Evolutionary conservation across 1,284 basidiomycete species (phyloP), one percentile per base, ranked within the genome.

Genomic region (Puccinia coronata): DNA sequence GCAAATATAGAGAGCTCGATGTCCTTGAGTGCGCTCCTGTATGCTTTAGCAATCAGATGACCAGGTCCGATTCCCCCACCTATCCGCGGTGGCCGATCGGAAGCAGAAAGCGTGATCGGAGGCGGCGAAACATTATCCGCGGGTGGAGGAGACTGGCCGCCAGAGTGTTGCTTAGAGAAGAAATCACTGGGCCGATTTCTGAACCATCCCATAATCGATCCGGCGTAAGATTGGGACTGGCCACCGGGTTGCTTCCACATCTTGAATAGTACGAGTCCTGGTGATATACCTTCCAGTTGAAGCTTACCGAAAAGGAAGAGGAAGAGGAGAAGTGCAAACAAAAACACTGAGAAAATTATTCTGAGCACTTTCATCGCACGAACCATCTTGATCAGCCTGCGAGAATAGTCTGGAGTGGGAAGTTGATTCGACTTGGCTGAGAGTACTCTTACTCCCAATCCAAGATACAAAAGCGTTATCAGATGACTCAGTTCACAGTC

Each of bases 11-110:
- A 36, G 20, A 59, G 49, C 31, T 71, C 41, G 53, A 80, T 72
- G 39, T 80, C 67, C 25, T 80, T 80, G 25, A 80, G 41, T n/a
- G 77, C 65, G 34, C 43, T 70, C 20, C 31, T 70, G 55, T 80
- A 80, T 9, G 53, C 67, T 28, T 71, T 70, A 28, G 23, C 16
- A 39, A 80, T 51, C 34, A 31, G 25, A 43, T 71, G 49, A n/a
- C 41, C 55, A 9, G 65, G 3, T 2, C 65, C 8, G 43, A 41
- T 36, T 31, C 67, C 25, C 14, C 28, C n/a, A 23, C 47, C 69
- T 51, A 80, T 2, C 6, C 14, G 39, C 20, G 77, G 77, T 71
- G 67, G 67, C 43, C 65, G 55, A 34, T 80, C 53, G 11, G 77
- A 71, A 16, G 55, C 55, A 57, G 49, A 31, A 43, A 80, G 49